Evolutionary conservation across 768 basidiomycete genomes (phyloP), one percentile per base, ranked within the genome.

Genomic region (Tylopilus cervinicoccineus): DNA sequence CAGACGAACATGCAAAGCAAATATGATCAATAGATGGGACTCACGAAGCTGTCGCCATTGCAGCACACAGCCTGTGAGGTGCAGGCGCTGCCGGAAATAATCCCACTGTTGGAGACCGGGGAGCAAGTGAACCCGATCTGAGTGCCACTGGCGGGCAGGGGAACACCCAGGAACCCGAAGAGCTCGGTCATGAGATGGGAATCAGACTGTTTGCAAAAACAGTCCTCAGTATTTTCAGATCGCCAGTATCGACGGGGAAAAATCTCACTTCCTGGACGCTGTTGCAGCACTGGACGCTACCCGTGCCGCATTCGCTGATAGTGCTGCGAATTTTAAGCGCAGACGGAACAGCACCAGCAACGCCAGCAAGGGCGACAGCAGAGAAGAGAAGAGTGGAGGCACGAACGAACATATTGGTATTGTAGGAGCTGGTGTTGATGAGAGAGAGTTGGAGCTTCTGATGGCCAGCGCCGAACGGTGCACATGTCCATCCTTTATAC

Each of bases 231-330:
- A 2, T 32, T 24, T 37, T 16, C 24, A 11, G 9, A 2, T 50
- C 29, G 12, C 5, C 16, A 4, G 5, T 2, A 3, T 45, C 26
- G 5, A 14, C 23, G 19, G 45, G 17, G 29, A 4, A 10, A n/a
- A 33, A 4, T 19, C 38, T 50, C 32, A 46, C 43, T 12, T 17
- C n/a, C 5, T 14, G 20, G 10, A 10, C 4, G 27, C 22, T 43
- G 27, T n/a, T 4, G 32, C 44, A 58, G 47, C 50, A 59, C 14
- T 43, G 38, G 22, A 72, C 38, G n/a, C 57, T 39, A 4, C 76
- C 78, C 26, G 72, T 69, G 58, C 68, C 68, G 63, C 78, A 79
- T 14, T 59, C 1, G 38, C 19, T 31, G 22, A n/a, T n/a, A n/a
- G n/a, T n/a, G 23, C 33, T 7, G 19, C 51, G 52, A 24, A 12